Conservation (phyloP, 306 rosid species). For the Cucurbita argyrosperma region DNA sequence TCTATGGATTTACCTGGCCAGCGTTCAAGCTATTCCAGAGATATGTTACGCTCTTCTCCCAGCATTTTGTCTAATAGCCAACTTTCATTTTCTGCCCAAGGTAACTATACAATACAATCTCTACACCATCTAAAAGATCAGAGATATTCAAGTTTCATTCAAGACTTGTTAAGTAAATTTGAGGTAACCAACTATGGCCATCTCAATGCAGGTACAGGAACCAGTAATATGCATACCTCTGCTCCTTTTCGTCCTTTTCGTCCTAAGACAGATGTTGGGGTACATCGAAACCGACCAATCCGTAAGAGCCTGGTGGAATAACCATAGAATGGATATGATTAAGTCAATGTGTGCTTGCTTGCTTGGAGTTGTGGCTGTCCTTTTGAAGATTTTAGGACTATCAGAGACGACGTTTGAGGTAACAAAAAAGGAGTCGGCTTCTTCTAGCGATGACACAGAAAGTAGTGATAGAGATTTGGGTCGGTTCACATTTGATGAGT, state of each 20-base stretch:
- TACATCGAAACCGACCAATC: constrained; percentile 24
- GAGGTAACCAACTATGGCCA: neutral
- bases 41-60: constrained; percentile 31
- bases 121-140: too few species aligned
- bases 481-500: constrained; percentile 33
- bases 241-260: constrained; percentile 11
- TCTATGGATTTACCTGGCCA: constrained; percentile 25
- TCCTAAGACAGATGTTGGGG: constrained; percentile 14
- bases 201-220: constrained; percentile 20
- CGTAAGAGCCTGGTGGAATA: constrained; percentile 63
- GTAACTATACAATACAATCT: constrained; percentile 11
- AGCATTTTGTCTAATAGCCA: constrained; percentile 35
- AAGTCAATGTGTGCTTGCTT: constrained; percentile 23
- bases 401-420: constrained; percentile 35
- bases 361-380: constrained; percentile 20
- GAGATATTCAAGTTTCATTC: neutral
- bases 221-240: constrained; percentile 15
- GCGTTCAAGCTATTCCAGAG: constrained; percentile 18
- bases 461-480: constrained; percentile 13
- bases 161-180: neutral
- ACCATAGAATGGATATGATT: constrained; percentile 40
- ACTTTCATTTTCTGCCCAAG: constrained; percentile 52
- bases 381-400: constrained; percentile 26
- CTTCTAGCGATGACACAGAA: neutral
- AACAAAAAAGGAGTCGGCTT: constrained; percentile 33